These are phyloP conservation scores for Acanthochlamys bracteata DNA, from an alignment of 106 monocot genomes.

Conservation along the genomic window DNA sequence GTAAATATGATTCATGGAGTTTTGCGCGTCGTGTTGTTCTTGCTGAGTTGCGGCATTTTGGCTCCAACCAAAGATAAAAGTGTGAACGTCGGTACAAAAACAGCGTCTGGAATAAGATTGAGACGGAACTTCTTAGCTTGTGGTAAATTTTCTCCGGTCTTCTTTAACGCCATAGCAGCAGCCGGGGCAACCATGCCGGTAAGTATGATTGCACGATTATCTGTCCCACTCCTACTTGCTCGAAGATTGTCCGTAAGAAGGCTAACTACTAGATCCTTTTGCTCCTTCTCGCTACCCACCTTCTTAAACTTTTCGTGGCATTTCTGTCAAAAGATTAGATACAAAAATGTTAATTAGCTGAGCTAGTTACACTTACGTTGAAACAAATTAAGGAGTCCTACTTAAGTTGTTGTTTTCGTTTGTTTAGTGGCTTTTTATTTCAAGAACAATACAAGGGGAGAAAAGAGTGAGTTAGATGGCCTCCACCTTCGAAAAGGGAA, in stretches of 20 bases:
- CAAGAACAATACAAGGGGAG: too few relatives aligned
- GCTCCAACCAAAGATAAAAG: conserved; percentile 24
- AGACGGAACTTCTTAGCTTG: conserved; percentile 34
- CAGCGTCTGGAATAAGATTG: conserved; percentile 36
- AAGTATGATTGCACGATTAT: conserved; percentile 16
- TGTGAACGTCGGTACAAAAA: conserved; percentile 43
- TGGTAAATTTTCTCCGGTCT: conserved; percentile 31
- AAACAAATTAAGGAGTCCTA: too few relatives aligned
- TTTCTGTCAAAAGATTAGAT: conserved; percentile 14
- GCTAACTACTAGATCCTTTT: conserved; percentile 7
- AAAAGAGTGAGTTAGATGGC: too few relatives aligned
- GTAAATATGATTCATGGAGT: too few relatives aligned
- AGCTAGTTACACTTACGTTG: too few relatives aligned
- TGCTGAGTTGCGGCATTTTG: conserved; percentile 23
- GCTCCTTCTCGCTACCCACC: neutral
- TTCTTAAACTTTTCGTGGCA: neutral
- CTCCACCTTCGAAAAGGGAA: too few relatives aligned
- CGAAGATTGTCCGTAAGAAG: conserved; percentile 13
- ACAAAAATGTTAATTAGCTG: too few relatives aligned
- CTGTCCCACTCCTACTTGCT: conserved; percentile 3
- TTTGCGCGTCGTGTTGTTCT: too few relatives aligned
- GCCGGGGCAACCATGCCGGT: conserved; percentile 50
- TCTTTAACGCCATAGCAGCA: conserved; percentile 57
- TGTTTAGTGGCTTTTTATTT: too few relatives aligned
- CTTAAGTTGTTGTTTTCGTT: too few relatives aligned